Conservation (phyloP, 2,329 filamentous ascomycete species). For the Colletotrichum melonis region DNA sequence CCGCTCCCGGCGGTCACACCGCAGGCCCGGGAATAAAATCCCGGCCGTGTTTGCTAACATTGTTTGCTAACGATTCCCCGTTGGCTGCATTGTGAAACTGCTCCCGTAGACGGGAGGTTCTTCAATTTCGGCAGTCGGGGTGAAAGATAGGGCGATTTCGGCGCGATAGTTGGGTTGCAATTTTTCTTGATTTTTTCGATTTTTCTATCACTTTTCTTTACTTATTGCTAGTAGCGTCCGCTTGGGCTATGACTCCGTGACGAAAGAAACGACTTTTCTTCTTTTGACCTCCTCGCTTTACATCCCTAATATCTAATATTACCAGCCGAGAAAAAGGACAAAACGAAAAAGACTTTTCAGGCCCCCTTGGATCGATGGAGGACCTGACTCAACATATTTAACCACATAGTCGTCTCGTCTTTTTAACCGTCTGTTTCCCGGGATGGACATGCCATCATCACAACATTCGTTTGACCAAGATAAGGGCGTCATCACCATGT, state of each 20-base stretch:
- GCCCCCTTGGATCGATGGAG: not conserved
- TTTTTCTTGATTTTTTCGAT: too few relatives aligned
- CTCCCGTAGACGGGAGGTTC: not conserved
- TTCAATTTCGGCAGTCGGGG: constrained; percentile 9
- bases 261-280: not conserved
- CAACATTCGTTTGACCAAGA: not conserved
- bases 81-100: not conserved
- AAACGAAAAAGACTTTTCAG: too few relatives aligned
- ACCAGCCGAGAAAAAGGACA: not conserved
- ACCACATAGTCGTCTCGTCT: not conserved
- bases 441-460: not conserved
- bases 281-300: not conserved
- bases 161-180: too few relatives aligned
- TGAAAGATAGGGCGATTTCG: not conserved
- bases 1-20: constrained; percentile 15
- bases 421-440: not conserved
- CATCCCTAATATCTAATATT: not conserved
- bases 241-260: not conserved
- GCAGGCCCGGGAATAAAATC: constrained; percentile 18
- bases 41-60: not conserved
- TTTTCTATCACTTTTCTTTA: not conserved
- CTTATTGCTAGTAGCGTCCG: not conserved
- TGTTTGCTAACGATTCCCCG: not conserved
- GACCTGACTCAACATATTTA: not conserved
- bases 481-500: not conserved